Evolutionary conservation across 164 flowering plant genomes (phyloP).

Genomic region (Umbilicus rupestris): DNA sequence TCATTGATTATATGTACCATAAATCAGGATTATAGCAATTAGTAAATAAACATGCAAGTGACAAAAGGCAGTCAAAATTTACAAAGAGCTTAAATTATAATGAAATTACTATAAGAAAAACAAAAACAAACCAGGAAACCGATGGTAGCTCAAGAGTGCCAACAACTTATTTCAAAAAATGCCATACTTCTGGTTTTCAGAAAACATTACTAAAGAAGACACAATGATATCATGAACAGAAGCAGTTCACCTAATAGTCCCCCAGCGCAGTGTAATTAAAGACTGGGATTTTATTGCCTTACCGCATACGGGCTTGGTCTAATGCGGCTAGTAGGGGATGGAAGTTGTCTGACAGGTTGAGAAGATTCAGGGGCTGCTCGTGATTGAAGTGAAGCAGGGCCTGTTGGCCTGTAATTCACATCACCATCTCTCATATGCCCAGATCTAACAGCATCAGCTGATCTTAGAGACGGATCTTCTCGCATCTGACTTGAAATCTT

Average conservation of each 20-base stretch:
- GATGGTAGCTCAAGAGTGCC: neutral
- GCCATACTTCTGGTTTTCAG: neutral
- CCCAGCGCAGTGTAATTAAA: neutral
- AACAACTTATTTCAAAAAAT: neutral
- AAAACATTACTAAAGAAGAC: neutral
- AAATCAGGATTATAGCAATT: no score
- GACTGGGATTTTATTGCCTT: neutral
- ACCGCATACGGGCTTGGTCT: conserved; percentile 16
- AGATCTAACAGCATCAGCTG: conserved; percentile 17
- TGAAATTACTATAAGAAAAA: no score
- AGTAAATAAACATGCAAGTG: no score
- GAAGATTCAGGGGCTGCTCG: conserved; percentile 13
- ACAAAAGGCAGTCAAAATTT: no score
- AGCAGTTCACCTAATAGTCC: neutral
- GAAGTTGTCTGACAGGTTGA: conserved; percentile 11
- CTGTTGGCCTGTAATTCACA: conserved; percentile 13
- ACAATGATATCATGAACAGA: neutral
- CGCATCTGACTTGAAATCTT: conserved; percentile 15
- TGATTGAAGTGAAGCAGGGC: conserved; percentile 12
- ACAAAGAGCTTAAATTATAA: no score
- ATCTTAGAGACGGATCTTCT: conserved; percentile 15
- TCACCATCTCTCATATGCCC: conserved; percentile 10
- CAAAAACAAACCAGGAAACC: neutral
- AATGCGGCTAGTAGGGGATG: conserved; percentile 13
- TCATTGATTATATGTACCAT: no score